Conservation (phyloP, 495 filamentous ascomycete species). For the Amniculicola lignicola region DNA sequence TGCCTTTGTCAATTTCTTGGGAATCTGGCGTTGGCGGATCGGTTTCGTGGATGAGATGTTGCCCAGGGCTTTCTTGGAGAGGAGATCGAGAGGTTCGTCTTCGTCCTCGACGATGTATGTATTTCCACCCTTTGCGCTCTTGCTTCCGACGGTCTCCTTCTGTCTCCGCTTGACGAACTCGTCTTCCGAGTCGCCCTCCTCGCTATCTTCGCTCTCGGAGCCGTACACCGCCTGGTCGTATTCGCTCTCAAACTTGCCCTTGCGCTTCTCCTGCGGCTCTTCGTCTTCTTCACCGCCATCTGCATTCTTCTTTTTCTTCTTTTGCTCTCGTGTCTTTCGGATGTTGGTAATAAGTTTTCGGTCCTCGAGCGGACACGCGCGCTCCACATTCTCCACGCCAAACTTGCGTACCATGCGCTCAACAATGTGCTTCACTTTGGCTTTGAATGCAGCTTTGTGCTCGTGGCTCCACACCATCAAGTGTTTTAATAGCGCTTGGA, state of each 20-base stretch:
- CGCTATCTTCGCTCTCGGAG: constrained; percentile 59
- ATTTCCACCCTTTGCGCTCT: constrained; percentile 47
- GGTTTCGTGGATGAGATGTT: constrained; percentile 92
- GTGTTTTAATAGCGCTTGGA: constrained; percentile 75
- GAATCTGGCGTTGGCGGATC: constrained; percentile 43
- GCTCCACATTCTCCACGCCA: constrained; percentile 73
- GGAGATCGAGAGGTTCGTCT: constrained; percentile 88
- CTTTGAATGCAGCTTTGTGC: constrained; percentile 91
- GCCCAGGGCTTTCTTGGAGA: constrained; percentile 81
- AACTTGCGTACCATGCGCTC: constrained; percentile 90
- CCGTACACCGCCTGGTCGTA: constrained; percentile 95
- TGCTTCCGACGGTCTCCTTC: constrained; percentile 45
- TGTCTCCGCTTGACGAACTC: constrained; percentile 46
- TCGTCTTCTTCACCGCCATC: constrained; percentile 34
- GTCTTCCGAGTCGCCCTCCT: constrained; percentile 51
- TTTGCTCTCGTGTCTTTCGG: constrained; percentile 83
- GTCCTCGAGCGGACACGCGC: constrained; percentile 74
- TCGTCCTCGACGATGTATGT: constrained; percentile 87
- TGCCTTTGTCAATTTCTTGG: constrained; percentile 56
- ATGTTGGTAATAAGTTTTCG: constrained; percentile 89
- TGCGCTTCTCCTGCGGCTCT: constrained; percentile 35
- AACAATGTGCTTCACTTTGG: constrained; percentile 95
- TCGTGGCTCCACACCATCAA: constrained; percentile 95
- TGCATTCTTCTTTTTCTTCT: constrained; percentile 81
- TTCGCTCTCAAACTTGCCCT: constrained; percentile 74